Conservation (phyloP, 164 flowering plant genomes). For the Berberis thunbergii region DNA sequence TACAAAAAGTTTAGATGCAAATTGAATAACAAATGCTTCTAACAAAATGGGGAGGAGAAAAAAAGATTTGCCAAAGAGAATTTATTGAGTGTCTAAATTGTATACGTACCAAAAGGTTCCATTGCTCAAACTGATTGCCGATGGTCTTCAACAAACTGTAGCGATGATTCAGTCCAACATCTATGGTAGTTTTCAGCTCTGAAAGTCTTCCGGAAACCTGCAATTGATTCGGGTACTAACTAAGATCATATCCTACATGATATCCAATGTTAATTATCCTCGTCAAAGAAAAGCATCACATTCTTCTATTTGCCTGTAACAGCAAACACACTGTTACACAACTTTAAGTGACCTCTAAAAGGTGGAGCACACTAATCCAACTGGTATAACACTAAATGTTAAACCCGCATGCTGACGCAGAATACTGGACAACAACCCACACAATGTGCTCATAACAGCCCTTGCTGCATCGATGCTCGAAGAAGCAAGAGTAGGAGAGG, state of each 20-base stretch:
- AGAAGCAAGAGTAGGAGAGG: no score
- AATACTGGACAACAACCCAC: no score
- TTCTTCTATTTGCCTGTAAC: no score
- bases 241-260: background rate
- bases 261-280: background rate
- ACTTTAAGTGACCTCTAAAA: no score
- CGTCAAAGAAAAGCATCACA: no score
- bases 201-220: slow-evolving; percentile 66
- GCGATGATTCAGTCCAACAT: slow-evolving; percentile 55
- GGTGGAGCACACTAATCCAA: no score
- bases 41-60: background rate
- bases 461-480: no score
- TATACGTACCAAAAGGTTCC: slow-evolving; percentile 59
- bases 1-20: background rate
- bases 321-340: no score
- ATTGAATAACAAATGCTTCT: no score
- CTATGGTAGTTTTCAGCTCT: slow-evolving; percentile 75
- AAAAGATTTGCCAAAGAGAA: background rate
- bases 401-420: no score
- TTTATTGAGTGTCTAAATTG: background rate
- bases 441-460: no score
- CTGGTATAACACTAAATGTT: no score
- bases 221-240: background rate
- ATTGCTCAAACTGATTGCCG: slow-evolving; percentile 53
- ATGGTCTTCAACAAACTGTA: slow-evolving; percentile 43